Base-by-base conservation (phyloP, 2,329 filamentous ascomycete species). In the Epicoccum sorghinum region DNA sequence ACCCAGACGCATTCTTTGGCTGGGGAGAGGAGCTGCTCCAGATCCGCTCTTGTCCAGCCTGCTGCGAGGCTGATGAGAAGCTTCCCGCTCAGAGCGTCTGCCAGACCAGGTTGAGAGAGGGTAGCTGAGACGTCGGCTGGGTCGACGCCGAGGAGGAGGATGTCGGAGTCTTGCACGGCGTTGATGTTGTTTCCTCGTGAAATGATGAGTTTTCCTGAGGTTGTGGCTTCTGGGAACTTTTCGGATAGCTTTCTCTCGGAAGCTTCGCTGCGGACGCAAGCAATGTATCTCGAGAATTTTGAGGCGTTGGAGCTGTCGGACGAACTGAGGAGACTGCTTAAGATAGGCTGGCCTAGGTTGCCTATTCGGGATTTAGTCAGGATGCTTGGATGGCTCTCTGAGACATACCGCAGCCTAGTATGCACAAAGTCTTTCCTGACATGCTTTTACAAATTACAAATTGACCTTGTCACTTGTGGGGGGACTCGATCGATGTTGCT, bases 41-140 rank as follows among this genome's bases (percentile, higher is more conserved):
- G 61, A 42, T 72, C 71, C 14, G 70, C 61, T 30, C 74, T 70
- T 0, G 78, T 76, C 78, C 78, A 83, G 1, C 82, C 81, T 0
- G 81, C 82, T 1, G 76, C 78, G 0, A 84, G 76, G 58, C 80
- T 83, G 64, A 83, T 79, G 9, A 83, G 52, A 1, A 83, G 71
- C 58, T 83, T 84, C 4, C 69, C 64, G 0, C 65, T 59, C 1
- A 83, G 47, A 0, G 77, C 78, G 4, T 78, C 70, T 0, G 58
- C 44, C 2, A 82, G 59, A 0, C 74, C 76, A 0, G 73, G 63
- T 36, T 77, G 64, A 0, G 60, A 65, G 4, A 84, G 61, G 0
- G 78, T 73, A 0, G 58, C 35, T 9, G 71, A 61, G 2, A 83
- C 73, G 23, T 80, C 76, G 2, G 75, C 65, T 0, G 82, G 82